phyloP scores from a whole-genome alignment of 108 stramenopile genomes.

The Epipyxis sp. region DNA sequence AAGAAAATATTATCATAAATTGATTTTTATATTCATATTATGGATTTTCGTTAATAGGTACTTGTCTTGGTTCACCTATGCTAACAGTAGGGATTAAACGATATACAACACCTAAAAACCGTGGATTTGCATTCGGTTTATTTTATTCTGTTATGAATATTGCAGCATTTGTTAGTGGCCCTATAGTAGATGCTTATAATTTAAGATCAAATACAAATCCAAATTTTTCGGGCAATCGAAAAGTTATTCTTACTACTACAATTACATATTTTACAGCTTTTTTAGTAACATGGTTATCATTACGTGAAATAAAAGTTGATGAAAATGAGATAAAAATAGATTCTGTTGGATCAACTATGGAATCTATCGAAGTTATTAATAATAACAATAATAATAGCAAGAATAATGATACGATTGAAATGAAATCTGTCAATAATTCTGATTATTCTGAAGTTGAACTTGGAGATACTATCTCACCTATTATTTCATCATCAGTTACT shows the following conservation, averaged over 20 bases:
- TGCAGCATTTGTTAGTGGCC: constrained; percentile 68
- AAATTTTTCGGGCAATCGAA: constrained; percentile 54
- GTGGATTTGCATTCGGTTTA: constrained; percentile 76
- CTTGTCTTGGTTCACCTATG: constrained; percentile 39
- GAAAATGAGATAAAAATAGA: constrained; percentile 9
- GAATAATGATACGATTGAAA: no score
- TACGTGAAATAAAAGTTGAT: constrained; percentile 27
- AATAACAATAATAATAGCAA: no score
- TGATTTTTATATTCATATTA: no score
- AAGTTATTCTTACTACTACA: constrained; percentile 64
- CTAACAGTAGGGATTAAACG: constrained; percentile 35
- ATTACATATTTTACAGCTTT: constrained; percentile 56
- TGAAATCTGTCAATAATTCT: neutral
- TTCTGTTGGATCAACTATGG: neutral
- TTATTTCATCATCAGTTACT: no score
- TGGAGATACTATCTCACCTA: no score
- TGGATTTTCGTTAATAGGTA: no score
- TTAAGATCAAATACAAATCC: constrained; percentile 33
- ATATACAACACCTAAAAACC: constrained; percentile 45
- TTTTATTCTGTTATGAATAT: constrained; percentile 77
- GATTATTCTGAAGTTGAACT: neutral
- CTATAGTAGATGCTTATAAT: constrained; percentile 66
- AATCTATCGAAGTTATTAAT: no score
- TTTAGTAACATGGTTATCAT: neutral
- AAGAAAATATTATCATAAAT: no score